A percentile compares a stretch with the other conserved stretches of the same genome.
These are phyloP conservation scores for Nicotiana otophora DNA, from an alignment of 257 asterid genomes.

Conservation along the genomic window DNA sequence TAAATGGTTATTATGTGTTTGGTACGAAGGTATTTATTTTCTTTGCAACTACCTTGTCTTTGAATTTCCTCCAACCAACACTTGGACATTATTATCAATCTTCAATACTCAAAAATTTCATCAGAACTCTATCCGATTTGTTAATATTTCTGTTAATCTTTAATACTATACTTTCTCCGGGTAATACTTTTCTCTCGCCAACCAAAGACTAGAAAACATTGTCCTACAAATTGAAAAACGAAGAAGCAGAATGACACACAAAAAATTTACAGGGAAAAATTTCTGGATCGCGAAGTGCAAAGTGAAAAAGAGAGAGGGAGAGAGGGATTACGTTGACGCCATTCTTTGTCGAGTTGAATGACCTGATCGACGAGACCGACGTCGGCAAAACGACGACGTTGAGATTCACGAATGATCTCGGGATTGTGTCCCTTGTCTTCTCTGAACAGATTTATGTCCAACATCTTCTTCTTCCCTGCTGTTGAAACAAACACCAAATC, in stretches of 20 bases:
- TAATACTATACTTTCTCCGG: neutral
- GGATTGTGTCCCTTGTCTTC: conserved; percentile 85
- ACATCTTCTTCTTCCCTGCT: conserved; percentile 36
- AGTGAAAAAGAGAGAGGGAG: neutral
- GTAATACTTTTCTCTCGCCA: neutral
- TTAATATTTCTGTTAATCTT: neutral
- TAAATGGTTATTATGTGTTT: too few species aligned
- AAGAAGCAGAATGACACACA: neutral
- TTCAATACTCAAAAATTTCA: neutral
- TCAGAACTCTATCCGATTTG: neutral
- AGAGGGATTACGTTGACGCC: conserved; percentile 62
- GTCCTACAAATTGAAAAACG: too few species aligned
- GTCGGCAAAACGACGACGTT: conserved; percentile 69
- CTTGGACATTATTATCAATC: neutral
- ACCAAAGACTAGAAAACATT: too few species aligned
- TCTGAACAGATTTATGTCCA: conserved; percentile 85
- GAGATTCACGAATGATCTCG: conserved; percentile 75
- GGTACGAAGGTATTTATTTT: too few species aligned
- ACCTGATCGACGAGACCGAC: conserved; percentile 71
- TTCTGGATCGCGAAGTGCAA: neutral
- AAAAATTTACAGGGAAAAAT: neutral
- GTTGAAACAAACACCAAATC: neutral
- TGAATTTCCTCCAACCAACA: neutral
- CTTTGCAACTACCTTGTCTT: too few species aligned
- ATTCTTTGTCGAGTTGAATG: conserved; percentile 63